These are phyloP conservation scores for Entoloma clypeatum DNA, from an alignment of 1,284 basidiomycete species.

Conservation along the genomic window DNA sequence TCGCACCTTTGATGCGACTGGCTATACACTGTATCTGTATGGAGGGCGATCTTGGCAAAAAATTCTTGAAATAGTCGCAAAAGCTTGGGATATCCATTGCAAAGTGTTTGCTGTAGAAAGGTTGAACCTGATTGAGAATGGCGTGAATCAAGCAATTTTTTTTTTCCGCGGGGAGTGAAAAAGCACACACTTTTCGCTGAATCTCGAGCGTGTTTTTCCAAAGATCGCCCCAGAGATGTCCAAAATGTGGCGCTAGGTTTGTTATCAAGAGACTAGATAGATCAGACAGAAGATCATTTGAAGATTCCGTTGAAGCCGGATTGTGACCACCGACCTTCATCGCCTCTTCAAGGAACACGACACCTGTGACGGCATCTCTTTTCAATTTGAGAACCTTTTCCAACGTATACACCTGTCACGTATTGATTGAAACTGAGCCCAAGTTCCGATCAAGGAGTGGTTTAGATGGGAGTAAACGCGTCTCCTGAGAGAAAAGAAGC, in stretches of 20 bases:
- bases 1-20: constrained; percentile 76
- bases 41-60: constrained; percentile 90
- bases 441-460: background rate
- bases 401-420: constrained; percentile 78
- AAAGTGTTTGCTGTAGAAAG: constrained; percentile 85
- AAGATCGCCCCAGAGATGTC: constrained; percentile 74
- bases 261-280: constrained; percentile 72
- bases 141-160: constrained; percentile 1
- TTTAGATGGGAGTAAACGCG: no score
- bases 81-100: constrained; percentile 80
- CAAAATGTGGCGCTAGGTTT: constrained; percentile 91
- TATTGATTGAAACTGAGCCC: background rate
- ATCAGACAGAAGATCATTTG: background rate
- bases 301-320: background rate
- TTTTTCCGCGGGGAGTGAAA: background rate
- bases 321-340: constrained; percentile 62
- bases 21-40: constrained; percentile 90
- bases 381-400: constrained; percentile 92
- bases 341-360: constrained; percentile 85
- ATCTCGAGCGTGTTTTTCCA: constrained; percentile 80
- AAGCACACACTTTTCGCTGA: constrained; percentile 59
- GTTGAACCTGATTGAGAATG: constrained; percentile 55
- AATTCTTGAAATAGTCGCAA: constrained; percentile 93
- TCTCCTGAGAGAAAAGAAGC: no score
- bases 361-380: constrained; percentile 73